Base-by-base conservation (phyloP, 352 stramenopile genomes). In the Pythium chondricola region DNA sequence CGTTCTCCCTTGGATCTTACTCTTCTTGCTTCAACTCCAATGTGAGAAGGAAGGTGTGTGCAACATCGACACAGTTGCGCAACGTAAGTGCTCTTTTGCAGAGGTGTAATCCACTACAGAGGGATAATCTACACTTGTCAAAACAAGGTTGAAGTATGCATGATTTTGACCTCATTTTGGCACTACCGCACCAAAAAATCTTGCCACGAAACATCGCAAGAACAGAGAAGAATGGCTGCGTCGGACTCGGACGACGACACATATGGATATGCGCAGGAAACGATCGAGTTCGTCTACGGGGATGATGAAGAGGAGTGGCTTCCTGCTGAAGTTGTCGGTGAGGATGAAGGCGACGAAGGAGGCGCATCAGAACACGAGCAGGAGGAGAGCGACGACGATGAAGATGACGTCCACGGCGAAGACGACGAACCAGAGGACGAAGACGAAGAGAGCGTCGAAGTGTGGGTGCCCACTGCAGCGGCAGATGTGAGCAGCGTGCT, bases 401-500 rank as follows among this genome's bases (percentile, higher is more conserved):
- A 58, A 1, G 52, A 69, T 17, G 58, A 61, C 17, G 43, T 67
- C 27, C 35, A 53, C n/a, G 49, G 55, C 4, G 58, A 61, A 18
- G 43, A 69, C 27, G 43, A 53, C n/a, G 49, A 59, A 5, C 20
- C 20, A 4, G 56, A 56, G n/a, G 50, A 65, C 0, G 44, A 56
- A 48, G 52, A 69, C 18, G 61, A 64, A 6, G 47, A 65, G 31
- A 38, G 26, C 14, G 43, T 51, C 16, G 56, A 58, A 25, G 48
- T 53, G 5, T 63, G 55, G 55, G 55, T 63, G 33, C 47, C 55
- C 42, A 63, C 41, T 17, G 43, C 35, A 9, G 42, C 46, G 29
- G 39, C 20, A 1, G 56, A 60, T 17, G 33, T 58, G 32, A 48
- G 29, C n/a, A 44, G 59, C 3, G 51, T 83, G 20, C 62, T 89